phyloP scores from a whole-genome alignment of 1,284 basidiomycete genomes.

The Polyporus tsugae region DNA sequence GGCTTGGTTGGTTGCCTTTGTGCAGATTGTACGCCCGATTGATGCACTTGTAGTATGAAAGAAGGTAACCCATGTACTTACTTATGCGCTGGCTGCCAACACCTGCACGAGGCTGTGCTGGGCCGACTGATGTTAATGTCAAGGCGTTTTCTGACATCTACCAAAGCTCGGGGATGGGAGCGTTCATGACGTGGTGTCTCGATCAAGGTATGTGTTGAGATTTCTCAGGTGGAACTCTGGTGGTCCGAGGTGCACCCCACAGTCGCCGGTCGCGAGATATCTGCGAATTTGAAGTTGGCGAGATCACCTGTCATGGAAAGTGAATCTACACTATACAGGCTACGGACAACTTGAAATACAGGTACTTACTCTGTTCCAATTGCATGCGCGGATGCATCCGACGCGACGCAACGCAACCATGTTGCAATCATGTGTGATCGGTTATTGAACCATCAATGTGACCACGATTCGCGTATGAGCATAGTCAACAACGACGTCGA shows the following conservation, averaged over 20 bases:
- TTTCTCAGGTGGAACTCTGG: neutral
- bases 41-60: neutral
- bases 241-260: neutral
- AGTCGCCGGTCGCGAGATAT: neutral
- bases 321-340: neutral
- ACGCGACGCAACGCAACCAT: neutral
- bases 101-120: neutral
- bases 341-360: neutral
- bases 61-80: neutral
- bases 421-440: neutral
- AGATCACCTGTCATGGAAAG: neutral
- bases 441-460: too few relatives aligned
- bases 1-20: neutral
- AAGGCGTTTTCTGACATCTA: neutral
- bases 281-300: neutral
- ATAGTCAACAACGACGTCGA: too few relatives aligned
- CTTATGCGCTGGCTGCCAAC: neutral
- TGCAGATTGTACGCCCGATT: conserved; percentile 1
- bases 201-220: neutral
- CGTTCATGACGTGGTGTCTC: neutral
- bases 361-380: neutral
- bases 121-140: neutral
- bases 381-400: neutral
- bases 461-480: too few relatives aligned
- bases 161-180: neutral